Percentiles rank a stretch among this genome's conserved stretches.
These are phyloP conservation scores for Phlyctochytrium bullatum DNA, from an alignment of 192 early-diverging fungal genomes.

Conservation along the genomic window DNA sequence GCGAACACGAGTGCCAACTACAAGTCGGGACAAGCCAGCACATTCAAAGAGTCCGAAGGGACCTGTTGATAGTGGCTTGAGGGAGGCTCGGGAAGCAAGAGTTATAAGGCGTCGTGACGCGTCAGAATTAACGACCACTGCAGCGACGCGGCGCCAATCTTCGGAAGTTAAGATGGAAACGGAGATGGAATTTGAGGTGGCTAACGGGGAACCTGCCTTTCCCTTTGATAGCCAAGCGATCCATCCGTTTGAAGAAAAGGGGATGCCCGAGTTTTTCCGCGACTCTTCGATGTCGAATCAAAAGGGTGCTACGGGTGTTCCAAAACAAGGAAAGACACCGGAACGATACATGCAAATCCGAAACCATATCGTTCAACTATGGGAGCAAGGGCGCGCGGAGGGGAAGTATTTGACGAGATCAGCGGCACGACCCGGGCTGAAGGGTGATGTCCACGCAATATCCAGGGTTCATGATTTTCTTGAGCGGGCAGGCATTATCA, in stretches of 20 bases:
- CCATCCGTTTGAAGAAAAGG: conserved; percentile 36
- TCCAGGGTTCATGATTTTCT: conserved; percentile 81
- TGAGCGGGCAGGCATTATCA: conserved; percentile 76
- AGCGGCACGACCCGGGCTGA: conserved; percentile 67
- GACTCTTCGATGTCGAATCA: conserved; percentile 19
- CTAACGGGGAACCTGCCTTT: background rate
- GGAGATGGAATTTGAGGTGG: no score
- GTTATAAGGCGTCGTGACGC: no score
- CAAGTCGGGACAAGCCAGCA: no score
- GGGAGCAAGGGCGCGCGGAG: conserved; percentile 46
- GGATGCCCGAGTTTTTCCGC: conserved; percentile 38
- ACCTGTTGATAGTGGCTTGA: no score
- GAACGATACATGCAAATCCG: conserved; percentile 85
- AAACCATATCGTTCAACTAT: conserved; percentile 83
- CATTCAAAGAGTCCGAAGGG: no score
- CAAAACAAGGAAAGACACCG: conserved; percentile 67
- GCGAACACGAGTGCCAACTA: no score
- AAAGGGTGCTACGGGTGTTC: background rate
- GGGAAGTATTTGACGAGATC: conserved; percentile 82
- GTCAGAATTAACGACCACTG: no score
- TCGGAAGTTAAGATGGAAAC: no score
- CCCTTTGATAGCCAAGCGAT: conserved; percentile 18
- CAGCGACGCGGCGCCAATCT: no score
- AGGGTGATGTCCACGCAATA: conserved; percentile 94
- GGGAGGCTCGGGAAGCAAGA: no score